phyloP scores from a whole-genome alignment of 331 rosid genomes.

The Erythrophleum ivorense region DNA sequence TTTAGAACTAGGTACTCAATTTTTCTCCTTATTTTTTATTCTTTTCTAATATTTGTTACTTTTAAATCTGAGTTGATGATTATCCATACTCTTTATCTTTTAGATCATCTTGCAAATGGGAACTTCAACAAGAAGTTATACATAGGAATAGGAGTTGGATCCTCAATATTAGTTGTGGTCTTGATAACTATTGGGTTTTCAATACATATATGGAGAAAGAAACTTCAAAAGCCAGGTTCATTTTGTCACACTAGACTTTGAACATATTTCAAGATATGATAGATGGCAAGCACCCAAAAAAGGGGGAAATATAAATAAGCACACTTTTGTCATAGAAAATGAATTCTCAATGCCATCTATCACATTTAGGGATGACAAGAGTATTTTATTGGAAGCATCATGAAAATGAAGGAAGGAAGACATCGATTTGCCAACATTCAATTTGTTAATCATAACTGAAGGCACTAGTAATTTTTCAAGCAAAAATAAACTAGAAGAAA shows the following conservation, averaged over 20 bases:
- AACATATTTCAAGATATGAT: neutral
- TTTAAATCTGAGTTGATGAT: neutral
- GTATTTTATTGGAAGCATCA: neutral
- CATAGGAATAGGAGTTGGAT: neutral
- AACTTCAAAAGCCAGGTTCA: neutral
- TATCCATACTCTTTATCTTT: neutral
- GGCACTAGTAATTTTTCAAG: conserved; percentile 26
- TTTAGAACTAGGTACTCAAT: neutral
- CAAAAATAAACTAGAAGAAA: conserved; percentile 14
- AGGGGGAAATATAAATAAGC: no score
- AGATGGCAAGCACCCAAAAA: neutral
- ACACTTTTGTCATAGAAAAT: neutral
- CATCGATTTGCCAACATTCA: conserved; percentile 12
- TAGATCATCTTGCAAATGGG: neutral
- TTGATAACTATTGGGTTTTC: neutral
- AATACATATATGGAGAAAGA: neutral
- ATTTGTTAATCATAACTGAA: neutral
- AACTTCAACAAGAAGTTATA: neutral
- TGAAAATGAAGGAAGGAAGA: neutral
- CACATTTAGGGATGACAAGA: neutral
- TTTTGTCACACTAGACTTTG: neutral
- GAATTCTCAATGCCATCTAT: neutral
- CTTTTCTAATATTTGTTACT: neutral
- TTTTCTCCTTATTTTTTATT: neutral
- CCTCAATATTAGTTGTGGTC: neutral